phyloP scores from a whole-genome alignment of 1,284 basidiomycete species.

The Phlebopus sp. region DNA sequence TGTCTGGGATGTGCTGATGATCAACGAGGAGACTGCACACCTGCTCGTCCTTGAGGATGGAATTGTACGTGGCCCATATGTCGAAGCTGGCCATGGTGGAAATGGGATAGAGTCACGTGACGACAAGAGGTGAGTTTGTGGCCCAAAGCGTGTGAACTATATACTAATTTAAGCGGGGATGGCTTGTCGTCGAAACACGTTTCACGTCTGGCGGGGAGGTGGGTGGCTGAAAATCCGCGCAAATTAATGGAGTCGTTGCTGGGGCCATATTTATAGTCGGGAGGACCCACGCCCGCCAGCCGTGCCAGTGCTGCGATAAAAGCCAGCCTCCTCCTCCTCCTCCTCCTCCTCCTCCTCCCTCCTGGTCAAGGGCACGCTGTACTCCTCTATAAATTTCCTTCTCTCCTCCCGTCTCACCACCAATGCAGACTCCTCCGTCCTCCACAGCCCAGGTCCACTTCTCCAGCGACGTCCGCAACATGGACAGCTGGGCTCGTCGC shows the following conservation, averaged over 20 bases:
- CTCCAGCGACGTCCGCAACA: slow-evolving; percentile 70
- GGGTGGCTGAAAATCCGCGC: too few species aligned
- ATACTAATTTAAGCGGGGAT: slow-evolving; percentile 15
- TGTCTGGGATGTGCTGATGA: not conserved
- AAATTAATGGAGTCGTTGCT: slow-evolving; percentile 43
- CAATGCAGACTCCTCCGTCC: slow-evolving; percentile 39
- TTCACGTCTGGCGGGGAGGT: slow-evolving; percentile 52
- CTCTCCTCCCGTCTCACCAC: slow-evolving; percentile 5
- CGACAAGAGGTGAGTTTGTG: slow-evolving; percentile 5
- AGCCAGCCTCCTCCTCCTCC: slow-evolving; percentile 20
- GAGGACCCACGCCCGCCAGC: slow-evolving; percentile 37
- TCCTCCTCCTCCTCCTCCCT: slow-evolving; percentile 17
- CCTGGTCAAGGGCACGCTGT: slow-evolving; percentile 36
- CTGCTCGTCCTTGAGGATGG: slow-evolving; percentile 55
- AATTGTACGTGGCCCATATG: slow-evolving; percentile 54
- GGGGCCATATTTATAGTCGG: slow-evolving; percentile 41
- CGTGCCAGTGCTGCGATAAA: slow-evolving; percentile 40
- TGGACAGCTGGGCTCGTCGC: slow-evolving; percentile 76
- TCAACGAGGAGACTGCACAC: slow-evolving; percentile 36
- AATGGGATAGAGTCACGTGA: too few species aligned
- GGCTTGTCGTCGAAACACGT: slow-evolving; percentile 54
- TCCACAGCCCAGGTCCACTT: slow-evolving; percentile 65
- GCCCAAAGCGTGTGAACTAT: slow-evolving; percentile 9
- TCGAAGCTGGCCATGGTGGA: too few species aligned
- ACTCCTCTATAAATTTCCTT: slow-evolving; percentile 28